These are phyloP conservation scores for Suhomyces xylopsoci DNA, from an alignment of 805 yeast species.

Conservation along the genomic window DNA sequence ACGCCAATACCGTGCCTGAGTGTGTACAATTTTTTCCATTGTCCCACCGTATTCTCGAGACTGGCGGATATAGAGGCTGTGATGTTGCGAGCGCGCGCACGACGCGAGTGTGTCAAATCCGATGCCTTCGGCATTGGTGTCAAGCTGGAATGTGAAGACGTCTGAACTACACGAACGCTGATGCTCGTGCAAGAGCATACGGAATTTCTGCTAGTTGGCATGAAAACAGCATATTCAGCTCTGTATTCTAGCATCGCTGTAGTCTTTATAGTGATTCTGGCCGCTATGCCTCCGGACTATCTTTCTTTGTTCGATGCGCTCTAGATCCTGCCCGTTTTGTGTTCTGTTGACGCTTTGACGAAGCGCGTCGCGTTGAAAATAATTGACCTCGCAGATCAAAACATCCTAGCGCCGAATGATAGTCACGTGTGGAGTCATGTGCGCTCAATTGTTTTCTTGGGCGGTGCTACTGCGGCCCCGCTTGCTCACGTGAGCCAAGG, in stretches of 20 bases:
- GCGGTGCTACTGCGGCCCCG: neutral
- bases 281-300: neutral
- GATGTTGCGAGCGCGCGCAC: neutral
- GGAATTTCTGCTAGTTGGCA: no score
- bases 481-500: neutral
- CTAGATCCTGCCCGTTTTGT: neutral
- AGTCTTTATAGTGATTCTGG: no score
- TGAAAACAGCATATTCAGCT: no score
- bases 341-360: neutral
- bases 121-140: neutral
- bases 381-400: no score
- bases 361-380: neutral
- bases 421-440: no score
- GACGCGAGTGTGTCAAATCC: neutral
- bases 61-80: neutral
- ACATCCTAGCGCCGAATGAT: no score
- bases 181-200: no score
- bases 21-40: neutral
- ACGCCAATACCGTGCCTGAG: neutral
- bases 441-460: no score
- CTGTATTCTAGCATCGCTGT: no score
- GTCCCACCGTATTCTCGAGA: neutral
- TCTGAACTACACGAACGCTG: no score
- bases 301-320: neutral
- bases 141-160: neutral